Evolutionary conservation across 2,329 filamentous ascomycete genomes (phyloP).

Genomic region (Fusarium sp.): DNA sequence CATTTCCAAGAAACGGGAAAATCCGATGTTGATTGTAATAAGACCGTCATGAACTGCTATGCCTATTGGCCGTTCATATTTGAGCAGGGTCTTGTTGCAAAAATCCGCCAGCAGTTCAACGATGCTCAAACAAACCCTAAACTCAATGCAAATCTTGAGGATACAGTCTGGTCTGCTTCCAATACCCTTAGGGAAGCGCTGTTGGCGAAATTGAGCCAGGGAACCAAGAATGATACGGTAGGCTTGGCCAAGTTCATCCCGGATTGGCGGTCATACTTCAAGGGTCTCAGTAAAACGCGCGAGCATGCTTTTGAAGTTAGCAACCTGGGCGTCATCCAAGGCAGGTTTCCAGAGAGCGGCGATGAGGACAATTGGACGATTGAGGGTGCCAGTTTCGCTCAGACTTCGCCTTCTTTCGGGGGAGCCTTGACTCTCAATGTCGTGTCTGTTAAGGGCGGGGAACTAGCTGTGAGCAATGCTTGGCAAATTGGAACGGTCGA

Average conservation of each 20-base stretch:
- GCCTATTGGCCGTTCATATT: conserved; percentile 17
- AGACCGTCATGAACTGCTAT: conserved; percentile 7
- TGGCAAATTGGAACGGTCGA: conserved; percentile 27
- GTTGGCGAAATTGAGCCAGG: conserved; percentile 31
- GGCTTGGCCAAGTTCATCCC: conserved; percentile 17
- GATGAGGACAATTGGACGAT: conserved; percentile 3
- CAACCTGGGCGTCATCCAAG: conserved; percentile 26
- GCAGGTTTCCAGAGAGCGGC: background rate
- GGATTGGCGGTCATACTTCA: conserved; percentile 19
- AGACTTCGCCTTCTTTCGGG: background rate
- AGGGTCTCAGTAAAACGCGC: conserved; percentile 6
- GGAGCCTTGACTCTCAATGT: conserved; percentile 13
- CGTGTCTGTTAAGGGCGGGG: background rate
- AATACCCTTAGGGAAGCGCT: conserved; percentile 36
- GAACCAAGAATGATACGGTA: conserved; percentile 14
- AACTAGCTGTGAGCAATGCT: background rate
- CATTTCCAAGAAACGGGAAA: background rate
- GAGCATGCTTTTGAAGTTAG: conserved; percentile 24
- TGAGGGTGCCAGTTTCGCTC: conserved; percentile 9
- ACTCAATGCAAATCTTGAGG: background rate
- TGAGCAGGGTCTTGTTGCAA: background rate
- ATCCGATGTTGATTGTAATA: background rate
- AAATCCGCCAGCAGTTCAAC: background rate
- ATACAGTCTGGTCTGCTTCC: conserved; percentile 42
- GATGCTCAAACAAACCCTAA: background rate